phyloP scores from a whole-genome alignment of 495 filamentous ascomycete species.

The Hypomontagnella monticulosa region DNA sequence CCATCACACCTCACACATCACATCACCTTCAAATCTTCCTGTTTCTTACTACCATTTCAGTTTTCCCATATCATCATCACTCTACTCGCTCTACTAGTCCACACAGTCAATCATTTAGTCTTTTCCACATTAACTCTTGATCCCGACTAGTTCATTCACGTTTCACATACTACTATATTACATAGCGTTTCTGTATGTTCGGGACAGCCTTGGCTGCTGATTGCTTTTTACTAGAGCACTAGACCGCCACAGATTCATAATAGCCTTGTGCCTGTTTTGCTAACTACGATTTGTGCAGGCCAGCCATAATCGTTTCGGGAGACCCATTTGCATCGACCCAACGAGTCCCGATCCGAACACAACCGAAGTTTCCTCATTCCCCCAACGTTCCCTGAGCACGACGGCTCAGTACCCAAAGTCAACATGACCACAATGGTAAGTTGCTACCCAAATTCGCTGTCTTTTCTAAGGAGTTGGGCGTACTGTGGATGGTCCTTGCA shows the following conservation, averaged over 20 bases:
- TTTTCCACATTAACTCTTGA: not conserved
- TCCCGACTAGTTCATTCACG: too few relatives aligned
- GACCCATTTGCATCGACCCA: not conserved
- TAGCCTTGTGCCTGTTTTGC: not conserved
- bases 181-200: constrained; percentile 1
- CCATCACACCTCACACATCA: not conserved
- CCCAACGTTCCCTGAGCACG: constrained; percentile 17
- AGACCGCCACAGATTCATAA: not conserved
- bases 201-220: not conserved
- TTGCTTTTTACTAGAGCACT: not conserved
- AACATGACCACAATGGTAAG: constrained; percentile 65
- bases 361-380: not conserved
- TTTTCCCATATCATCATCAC: constrained; percentile 1
- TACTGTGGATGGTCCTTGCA: not conserved
- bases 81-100: not conserved
- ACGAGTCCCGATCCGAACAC: constrained; percentile 1
- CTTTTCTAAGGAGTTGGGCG: not conserved
- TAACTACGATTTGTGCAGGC: constrained; percentile 13
- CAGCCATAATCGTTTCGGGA: constrained; percentile 3
- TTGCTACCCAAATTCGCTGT: constrained; percentile 14
- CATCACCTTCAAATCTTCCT: not conserved
- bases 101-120: too few relatives aligned
- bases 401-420: constrained; percentile 30
- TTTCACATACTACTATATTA: not conserved
- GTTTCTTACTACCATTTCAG: too few relatives aligned